Evolutionary conservation across 768 basidiomycete species (phyloP).

Genomic region (Wakefieldia striispora): DNA sequence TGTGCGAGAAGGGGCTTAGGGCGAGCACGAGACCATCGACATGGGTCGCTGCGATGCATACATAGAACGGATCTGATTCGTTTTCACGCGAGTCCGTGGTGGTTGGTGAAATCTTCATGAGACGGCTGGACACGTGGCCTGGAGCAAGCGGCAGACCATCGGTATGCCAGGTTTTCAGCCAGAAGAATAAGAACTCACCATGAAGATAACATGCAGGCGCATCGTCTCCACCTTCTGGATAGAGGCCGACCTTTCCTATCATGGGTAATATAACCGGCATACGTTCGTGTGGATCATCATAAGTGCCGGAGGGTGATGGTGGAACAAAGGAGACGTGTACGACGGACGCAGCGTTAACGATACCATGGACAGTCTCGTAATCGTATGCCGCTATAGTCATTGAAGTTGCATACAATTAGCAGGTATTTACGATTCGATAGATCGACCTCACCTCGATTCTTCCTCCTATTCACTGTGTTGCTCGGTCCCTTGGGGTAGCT

Average conservation of each 20-base stretch:
- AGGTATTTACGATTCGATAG: background rate
- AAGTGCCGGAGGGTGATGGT: constrained; percentile 10
- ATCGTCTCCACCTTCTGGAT: constrained; percentile 7
- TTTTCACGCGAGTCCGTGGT: background rate
- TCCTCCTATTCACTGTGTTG: constrained; percentile 26
- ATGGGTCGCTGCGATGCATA: constrained; percentile 26
- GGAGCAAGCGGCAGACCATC: background rate
- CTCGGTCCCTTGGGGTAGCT: constrained; percentile 39
- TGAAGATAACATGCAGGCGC: constrained; percentile 21
- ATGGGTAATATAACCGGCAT: constrained; percentile 25
- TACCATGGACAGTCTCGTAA: constrained; percentile 19
- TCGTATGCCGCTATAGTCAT: constrained; percentile 19
- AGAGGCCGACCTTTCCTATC: constrained; percentile 25
- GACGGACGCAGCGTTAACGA: constrained; percentile 23
- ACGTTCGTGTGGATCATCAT: constrained; percentile 10
- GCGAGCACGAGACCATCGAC: constrained; percentile 24
- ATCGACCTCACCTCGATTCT: constrained; percentile 19
- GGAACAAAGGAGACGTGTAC: constrained; percentile 25
- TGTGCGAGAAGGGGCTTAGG: constrained; percentile 24
- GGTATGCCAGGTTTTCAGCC: background rate
- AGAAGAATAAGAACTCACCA: constrained; percentile 8
- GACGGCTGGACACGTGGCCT: constrained; percentile 25
- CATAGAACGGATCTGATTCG: constrained; percentile 8
- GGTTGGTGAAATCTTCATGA: constrained; percentile 22
- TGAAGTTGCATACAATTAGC: background rate